A percentile compares a stretch with the other conserved stretches of the same genome.
Evolutionary conservation across 805 yeast genomes (phyloP).

Genomic region (Lipomyces orientalis): DNA sequence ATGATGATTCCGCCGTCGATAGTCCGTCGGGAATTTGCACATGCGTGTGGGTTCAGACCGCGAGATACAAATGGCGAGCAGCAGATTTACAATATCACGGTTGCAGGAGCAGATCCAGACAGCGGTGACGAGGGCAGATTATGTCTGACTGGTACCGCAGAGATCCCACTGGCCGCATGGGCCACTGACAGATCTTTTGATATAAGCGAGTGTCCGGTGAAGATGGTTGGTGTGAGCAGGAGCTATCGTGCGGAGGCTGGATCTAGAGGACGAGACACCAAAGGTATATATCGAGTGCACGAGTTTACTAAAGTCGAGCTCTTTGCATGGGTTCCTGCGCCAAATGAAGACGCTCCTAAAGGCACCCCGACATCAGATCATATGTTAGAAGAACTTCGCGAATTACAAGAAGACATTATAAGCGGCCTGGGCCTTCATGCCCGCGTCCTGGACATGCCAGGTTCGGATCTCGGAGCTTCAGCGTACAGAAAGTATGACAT

Average conservation of each 20-base stretch:
- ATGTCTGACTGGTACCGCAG: conserved; percentile 92
- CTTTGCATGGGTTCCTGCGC: conserved; percentile 62
- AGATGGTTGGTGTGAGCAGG: conserved; percentile 79
- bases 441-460: conserved; percentile 85
- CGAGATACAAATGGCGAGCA: conserved; percentile 84
- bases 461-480: conserved; percentile 90
- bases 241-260: conserved; percentile 97
- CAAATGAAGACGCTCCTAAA: conserved; percentile 42
- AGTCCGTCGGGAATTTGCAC: conserved; percentile 74
- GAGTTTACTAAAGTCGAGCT: conserved; percentile 95
- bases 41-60: conserved; percentile 95
- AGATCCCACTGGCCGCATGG: conserved; percentile 87
- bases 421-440: conserved; percentile 75
- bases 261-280: conserved; percentile 89
- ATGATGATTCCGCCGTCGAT: conserved; percentile 85
- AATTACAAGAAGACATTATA: conserved; percentile 69
- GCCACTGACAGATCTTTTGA: conserved; percentile 59
- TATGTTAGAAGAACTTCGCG: conserved; percentile 64
- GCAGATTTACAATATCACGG: conserved; percentile 73
- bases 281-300: conserved; percentile 91
- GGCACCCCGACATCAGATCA: conserved; percentile 47
- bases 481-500: conserved; percentile 90
- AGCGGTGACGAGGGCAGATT: conserved; percentile 44
- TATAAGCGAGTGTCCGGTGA: conserved; percentile 55
- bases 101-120: conserved; percentile 45